phyloP scores from a whole-genome alignment of 805 yeast species.

The Ogataea ramenticola region DNA sequence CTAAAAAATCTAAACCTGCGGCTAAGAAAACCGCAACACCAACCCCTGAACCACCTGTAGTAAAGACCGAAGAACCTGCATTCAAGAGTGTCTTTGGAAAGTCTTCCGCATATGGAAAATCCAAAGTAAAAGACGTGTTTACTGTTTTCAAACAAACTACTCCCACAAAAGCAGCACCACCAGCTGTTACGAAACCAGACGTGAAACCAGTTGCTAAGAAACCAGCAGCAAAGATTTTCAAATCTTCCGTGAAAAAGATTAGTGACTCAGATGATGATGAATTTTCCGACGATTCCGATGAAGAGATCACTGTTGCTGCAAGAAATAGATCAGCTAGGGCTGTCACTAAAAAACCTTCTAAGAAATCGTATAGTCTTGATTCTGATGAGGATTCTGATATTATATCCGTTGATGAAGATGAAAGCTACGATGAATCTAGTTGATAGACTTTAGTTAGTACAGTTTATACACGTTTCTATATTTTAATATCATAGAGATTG shows the following conservation, averaged over 20 bases:
- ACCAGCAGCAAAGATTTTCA: too few relatives aligned
- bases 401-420: constrained; percentile 12
- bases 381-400: constrained; percentile 11
- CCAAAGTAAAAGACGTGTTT: constrained; percentile 17
- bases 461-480: too few relatives aligned
- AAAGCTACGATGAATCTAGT: constrained; percentile 14
- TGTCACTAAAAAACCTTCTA: constrained; percentile 2
- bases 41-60: neutral
- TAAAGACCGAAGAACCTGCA: constrained; percentile 6
- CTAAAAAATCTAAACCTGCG: constrained; percentile 13
- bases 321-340: constrained; percentile 2
- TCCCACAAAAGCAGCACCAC: constrained; percentile 4
- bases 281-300: neutral
- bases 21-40: constrained; percentile 3
- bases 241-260: neutral
- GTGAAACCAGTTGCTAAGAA: too few relatives aligned
- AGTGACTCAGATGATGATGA: constrained; percentile 9
- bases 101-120: neutral
- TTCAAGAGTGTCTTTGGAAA: constrained; percentile 30
- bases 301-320: constrained; percentile 4
- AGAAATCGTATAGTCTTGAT: constrained; percentile 12
- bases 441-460: too few relatives aligned
- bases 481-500: too few relatives aligned
- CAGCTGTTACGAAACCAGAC: constrained; percentile 3
- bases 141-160: constrained; percentile 9